Percentiles rank a stretch among this genome's conserved stretches.
phyloP scores from a whole-genome alignment of 352 stramenopile species.

The Pythium coloratum region DNA sequence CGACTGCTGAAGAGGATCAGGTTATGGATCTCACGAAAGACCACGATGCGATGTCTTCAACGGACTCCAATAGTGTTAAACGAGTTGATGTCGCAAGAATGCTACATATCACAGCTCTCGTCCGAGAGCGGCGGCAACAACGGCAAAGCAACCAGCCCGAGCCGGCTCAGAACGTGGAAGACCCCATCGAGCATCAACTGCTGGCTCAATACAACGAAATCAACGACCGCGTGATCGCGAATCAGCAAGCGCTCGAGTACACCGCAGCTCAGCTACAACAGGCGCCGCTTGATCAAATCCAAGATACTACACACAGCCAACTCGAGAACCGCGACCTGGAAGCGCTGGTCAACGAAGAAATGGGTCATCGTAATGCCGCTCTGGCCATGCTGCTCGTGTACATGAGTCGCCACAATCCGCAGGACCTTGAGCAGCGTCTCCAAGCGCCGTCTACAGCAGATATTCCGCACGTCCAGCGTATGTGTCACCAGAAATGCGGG shows the following conservation, averaged over 20 bases:
- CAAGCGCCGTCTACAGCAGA: background rate
- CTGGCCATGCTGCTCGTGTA: conserved; percentile 40
- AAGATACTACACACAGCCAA: conserved; percentile 25
- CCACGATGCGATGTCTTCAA: background rate
- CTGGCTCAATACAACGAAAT: conserved; percentile 15
- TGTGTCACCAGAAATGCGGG: conserved; percentile 6
- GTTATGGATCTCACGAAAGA: background rate
- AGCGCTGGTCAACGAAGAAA: conserved; percentile 33
- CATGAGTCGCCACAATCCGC: conserved; percentile 6
- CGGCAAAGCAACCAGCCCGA: no score
- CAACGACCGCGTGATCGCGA: conserved; percentile 17
- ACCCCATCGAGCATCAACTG: conserved; percentile 23
- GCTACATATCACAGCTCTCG: background rate
- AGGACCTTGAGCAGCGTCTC: conserved; percentile 4
- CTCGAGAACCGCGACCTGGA: conserved; percentile 42
- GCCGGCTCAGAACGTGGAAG: conserved; percentile 15
- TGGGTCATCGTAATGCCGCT: conserved; percentile 35
- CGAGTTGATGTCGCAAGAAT: background rate
- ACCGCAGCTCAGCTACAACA: conserved; percentile 27
- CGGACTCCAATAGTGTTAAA: background rate
- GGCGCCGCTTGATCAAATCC: conserved; percentile 24
- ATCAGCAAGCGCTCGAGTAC: conserved; percentile 38
- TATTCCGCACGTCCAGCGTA: background rate
- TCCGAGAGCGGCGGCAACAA: background rate
- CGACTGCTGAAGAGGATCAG: background rate